These are phyloP conservation scores for Mycosphaerella sp. DNA, from an alignment of 2,329 filamentous ascomycete species.

Conservation along the genomic window DNA sequence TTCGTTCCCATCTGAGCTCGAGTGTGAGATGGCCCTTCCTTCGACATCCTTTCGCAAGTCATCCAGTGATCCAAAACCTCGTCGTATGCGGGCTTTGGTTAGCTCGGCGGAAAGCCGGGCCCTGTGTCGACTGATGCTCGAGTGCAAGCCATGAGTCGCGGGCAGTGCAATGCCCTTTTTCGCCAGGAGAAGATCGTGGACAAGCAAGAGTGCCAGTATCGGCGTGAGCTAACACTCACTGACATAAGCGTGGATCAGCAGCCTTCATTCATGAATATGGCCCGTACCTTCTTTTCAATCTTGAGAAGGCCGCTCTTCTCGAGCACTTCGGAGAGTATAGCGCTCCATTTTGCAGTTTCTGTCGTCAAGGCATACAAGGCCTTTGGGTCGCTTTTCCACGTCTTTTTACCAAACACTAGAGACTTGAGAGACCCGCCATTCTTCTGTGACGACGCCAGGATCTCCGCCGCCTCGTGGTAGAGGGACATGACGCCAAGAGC, in stretches of 20 bases:
- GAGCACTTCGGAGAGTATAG: conserved; percentile 80
- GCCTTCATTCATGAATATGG: too few relatives aligned
- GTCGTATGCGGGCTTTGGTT: conserved; percentile 67
- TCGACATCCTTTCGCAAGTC: conserved; percentile 56
- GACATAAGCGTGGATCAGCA: background rate
- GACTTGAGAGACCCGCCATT: conserved; percentile 80
- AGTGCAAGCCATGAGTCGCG: conserved; percentile 67
- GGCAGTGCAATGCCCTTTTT: conserved; percentile 80
- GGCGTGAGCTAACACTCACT: conserved; percentile 61
- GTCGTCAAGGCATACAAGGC: conserved; percentile 83
- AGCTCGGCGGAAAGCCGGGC: conserved; percentile 75
- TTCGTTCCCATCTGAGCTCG: conserved; percentile 32
- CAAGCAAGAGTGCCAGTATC: conserved; percentile 69
- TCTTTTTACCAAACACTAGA: conserved; percentile 68
- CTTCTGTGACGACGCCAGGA: conserved; percentile 60
- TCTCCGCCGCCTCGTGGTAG: conserved; percentile 80
- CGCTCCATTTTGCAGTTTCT: conserved; percentile 87
- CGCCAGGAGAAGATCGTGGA: conserved; percentile 77
- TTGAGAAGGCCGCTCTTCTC: conserved; percentile 69
- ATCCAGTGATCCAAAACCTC: conserved; percentile 62
- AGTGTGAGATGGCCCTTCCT: conserved; percentile 26
- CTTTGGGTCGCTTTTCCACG: conserved; percentile 68
- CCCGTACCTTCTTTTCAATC: conserved; percentile 73
- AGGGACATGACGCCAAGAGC: conserved; percentile 66
- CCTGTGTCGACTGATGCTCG: conserved; percentile 73